These are phyloP conservation scores for Saccharomyces hybrid DNA, from an alignment of 1,139 yeast species.

Conservation along the genomic window DNA sequence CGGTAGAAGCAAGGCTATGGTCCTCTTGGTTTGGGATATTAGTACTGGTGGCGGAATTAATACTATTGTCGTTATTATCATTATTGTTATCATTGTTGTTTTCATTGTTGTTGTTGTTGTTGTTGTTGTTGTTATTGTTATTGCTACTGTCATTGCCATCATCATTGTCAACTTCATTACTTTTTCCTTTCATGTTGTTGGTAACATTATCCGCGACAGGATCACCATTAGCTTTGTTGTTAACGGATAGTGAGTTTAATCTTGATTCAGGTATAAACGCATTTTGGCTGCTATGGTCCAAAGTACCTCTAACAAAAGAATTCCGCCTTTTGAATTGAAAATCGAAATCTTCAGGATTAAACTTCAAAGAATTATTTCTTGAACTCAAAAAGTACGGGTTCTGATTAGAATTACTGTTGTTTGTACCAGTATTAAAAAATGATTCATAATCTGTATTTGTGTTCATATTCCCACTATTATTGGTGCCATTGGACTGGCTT, in stretches of 20 bases:
- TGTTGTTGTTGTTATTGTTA: background rate
- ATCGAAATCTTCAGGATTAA: constrained; percentile 24
- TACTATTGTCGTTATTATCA: constrained; percentile 4
- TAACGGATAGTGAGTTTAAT: background rate
- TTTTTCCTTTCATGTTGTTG: background rate
- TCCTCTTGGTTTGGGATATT: constrained; percentile 3
- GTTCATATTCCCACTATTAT: background rate
- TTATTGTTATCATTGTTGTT: background rate
- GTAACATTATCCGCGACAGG: background rate
- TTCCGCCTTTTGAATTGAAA: constrained; percentile 26
- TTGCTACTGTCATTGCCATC: background rate
- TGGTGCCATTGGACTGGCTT: constrained; percentile 4
- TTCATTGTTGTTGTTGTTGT: background rate
- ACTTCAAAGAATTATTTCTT: constrained; percentile 22
- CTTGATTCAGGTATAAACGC: background rate
- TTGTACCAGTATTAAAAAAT: constrained; percentile 7
- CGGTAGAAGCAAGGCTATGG: constrained; percentile 8
- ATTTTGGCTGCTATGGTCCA: constrained; percentile 11
- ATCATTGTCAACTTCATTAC: background rate
- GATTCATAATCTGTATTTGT: background rate
- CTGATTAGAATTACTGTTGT: constrained; percentile 5
- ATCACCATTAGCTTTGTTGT: background rate
- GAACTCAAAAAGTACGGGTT: constrained; percentile 9
- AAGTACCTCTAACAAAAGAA: constrained; percentile 21
- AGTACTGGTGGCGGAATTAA: constrained; percentile 5